phyloP scores from a whole-genome alignment of 805 yeast species.

The Starmerella floricola region DNA sequence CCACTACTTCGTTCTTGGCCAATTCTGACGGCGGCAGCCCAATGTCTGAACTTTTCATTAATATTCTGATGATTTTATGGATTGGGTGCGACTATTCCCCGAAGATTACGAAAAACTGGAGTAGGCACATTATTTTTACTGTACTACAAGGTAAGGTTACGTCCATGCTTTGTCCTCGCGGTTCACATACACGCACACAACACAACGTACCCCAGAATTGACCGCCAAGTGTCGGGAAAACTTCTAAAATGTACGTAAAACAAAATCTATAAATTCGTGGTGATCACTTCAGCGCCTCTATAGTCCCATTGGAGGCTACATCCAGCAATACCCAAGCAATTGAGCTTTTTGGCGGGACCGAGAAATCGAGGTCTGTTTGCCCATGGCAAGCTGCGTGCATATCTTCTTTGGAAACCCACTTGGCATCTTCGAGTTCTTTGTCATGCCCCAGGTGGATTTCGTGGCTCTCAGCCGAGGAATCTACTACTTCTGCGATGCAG shows the following conservation, averaged over 20 bases:
- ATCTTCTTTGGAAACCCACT: conserved; percentile 60
- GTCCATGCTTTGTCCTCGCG: no score
- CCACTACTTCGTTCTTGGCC: conserved; percentile 25
- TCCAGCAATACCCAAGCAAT: conserved; percentile 29
- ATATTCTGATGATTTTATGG: no score
- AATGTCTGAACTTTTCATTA: conserved; percentile 13
- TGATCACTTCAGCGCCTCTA: neutral
- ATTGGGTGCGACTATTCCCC: no score
- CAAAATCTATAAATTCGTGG: no score
- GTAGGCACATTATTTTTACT: no score
- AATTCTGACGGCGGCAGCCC: conserved; percentile 26
- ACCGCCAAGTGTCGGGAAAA: neutral
- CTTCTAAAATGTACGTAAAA: neutral
- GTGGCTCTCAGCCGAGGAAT: conserved; percentile 34
- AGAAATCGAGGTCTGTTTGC: conserved; percentile 16
- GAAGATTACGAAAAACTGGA: no score
- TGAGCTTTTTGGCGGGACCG: conserved; percentile 27
- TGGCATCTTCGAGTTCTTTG: conserved; percentile 72
- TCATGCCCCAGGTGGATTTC: conserved; percentile 64
- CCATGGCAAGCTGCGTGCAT: conserved; percentile 33
- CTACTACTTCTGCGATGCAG: conserved; percentile 66
- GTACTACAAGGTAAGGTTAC: no score
- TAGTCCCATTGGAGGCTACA: conserved; percentile 11
- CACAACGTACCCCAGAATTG: neutral
- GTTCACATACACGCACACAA: no score